A percentile compares a stretch with the other conserved stretches of the same genome.
These are phyloP conservation scores for Neofusicoccum sp. DNA, from an alignment of 2,329 filamentous ascomycete genomes.

Conservation along the genomic window DNA sequence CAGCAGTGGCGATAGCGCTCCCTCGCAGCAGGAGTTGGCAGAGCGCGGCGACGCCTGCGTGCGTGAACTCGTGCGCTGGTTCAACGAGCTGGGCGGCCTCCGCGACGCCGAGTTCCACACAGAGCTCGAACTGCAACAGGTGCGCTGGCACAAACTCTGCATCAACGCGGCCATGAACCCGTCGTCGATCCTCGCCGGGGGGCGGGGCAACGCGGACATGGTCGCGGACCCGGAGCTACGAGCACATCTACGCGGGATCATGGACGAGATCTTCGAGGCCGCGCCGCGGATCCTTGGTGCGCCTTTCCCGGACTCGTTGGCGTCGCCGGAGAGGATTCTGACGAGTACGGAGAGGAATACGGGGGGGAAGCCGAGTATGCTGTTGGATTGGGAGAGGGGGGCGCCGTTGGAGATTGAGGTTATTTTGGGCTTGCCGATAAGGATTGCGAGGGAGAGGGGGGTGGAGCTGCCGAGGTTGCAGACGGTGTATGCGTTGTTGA, in stretches of 20 bases:
- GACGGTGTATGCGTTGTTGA: conserved; percentile 66
- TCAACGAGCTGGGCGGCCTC: conserved; percentile 62
- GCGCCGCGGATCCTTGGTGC: conserved; percentile 45
- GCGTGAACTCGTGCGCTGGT: conserved; percentile 55
- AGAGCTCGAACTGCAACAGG: conserved; percentile 67
- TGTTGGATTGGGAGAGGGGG: conserved; percentile 49
- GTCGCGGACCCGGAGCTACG: conserved; percentile 29
- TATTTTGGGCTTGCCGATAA: conserved; percentile 52
- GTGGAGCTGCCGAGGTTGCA: conserved; percentile 67
- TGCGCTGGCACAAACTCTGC: conserved; percentile 63
- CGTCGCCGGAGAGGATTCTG: conserved; percentile 41
- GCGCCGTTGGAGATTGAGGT: conserved; percentile 54
- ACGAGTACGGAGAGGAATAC: conserved; percentile 63
- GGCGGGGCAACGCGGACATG: conserved; percentile 57
- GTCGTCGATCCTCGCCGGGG: conserved; percentile 58
- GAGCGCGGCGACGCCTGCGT: conserved; percentile 48
- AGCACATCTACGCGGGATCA: conserved; percentile 43
- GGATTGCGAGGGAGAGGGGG: conserved; percentile 43
- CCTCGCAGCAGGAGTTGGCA: conserved; percentile 31
- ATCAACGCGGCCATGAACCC: conserved; percentile 66
- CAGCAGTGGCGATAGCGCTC: neutral
- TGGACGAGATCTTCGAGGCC: conserved; percentile 49
- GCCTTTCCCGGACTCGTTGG: conserved; percentile 38
- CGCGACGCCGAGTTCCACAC: conserved; percentile 66
- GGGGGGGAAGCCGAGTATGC: conserved; percentile 54